These are phyloP conservation scores for Cenchrus americanus DNA, from an alignment of 176 grass and related monocot species.

Conservation along the genomic window DNA sequence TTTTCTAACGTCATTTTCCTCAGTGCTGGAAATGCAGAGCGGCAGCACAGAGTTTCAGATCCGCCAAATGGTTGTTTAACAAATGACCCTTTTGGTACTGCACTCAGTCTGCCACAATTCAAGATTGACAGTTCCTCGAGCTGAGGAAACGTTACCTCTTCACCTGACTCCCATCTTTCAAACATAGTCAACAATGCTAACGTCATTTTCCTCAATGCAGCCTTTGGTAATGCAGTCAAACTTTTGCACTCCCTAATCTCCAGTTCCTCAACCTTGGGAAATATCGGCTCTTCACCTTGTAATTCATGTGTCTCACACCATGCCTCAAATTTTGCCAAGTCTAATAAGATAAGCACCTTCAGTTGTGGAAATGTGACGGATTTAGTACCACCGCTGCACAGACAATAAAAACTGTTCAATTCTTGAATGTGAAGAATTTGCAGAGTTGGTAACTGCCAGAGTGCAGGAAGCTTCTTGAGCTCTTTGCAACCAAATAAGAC, in stretches of 20 bases:
- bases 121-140: no score
- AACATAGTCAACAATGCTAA: neutral
- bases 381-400: neutral
- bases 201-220: neutral
- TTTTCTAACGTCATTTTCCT: no score
- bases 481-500: neutral
- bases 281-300: neutral
- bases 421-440: neutral
- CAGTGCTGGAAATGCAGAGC: no score
- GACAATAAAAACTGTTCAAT: neutral
- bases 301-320: neutral
- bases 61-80: no score
- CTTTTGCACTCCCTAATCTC: accelerated
- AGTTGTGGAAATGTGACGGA: neutral
- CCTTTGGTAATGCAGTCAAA: neutral
- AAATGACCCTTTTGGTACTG: no score
- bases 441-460: neutral
- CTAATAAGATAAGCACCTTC: neutral
- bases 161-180: neutral
- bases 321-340: neutral
- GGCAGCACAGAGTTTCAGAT: no score
- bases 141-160: no score
- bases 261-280: neutral
- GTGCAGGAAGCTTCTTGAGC: neutral
- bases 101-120: no score